Conservation (phyloP, 2,329 filamentous ascomycete genomes). For the Lecanicillium sp. region DNA sequence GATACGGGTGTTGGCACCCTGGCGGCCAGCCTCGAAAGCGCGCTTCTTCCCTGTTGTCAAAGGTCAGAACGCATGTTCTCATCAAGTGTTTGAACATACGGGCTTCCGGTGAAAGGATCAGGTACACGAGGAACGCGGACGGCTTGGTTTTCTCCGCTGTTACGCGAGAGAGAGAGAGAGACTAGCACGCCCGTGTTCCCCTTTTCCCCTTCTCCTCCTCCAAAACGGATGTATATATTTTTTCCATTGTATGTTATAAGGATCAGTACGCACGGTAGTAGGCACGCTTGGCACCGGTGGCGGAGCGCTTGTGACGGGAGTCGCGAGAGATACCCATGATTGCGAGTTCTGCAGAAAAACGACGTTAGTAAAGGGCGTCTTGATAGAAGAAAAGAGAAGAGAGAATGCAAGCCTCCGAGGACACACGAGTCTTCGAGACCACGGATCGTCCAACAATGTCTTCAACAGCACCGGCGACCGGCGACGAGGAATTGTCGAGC, state of each 20-base stretch:
- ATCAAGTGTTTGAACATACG: slow-evolving; percentile 44
- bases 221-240: slow-evolving; percentile 13
- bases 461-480: slow-evolving; percentile 3
- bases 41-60: slow-evolving; percentile 77
- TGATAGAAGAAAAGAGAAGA: background rate
- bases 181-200: background rate
- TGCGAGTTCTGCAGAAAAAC: slow-evolving; percentile 56
- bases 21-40: slow-evolving; percentile 99
- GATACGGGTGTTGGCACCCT: slow-evolving; percentile 99
- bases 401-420: background rate
- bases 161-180: background rate
- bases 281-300: slow-evolving; percentile 95
- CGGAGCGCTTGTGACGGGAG: slow-evolving; percentile 99
- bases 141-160: background rate
- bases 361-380: slow-evolving; percentile 19
- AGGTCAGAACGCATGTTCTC: slow-evolving; percentile 67
- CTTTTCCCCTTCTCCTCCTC: background rate
- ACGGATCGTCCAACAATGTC: too few relatives aligned
- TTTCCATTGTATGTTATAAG: slow-evolving; percentile 15
- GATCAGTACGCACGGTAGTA: slow-evolving; percentile 67
- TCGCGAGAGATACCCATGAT: slow-evolving; percentile 99
- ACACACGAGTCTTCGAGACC: background rate
- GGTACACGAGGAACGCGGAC: background rate
- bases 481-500: background rate
- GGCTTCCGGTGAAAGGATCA: slow-evolving; percentile 57